phyloP scores from a whole-genome alignment of 2,329 filamentous ascomycete species.

The Fusarium neocosmosporiellum region DNA sequence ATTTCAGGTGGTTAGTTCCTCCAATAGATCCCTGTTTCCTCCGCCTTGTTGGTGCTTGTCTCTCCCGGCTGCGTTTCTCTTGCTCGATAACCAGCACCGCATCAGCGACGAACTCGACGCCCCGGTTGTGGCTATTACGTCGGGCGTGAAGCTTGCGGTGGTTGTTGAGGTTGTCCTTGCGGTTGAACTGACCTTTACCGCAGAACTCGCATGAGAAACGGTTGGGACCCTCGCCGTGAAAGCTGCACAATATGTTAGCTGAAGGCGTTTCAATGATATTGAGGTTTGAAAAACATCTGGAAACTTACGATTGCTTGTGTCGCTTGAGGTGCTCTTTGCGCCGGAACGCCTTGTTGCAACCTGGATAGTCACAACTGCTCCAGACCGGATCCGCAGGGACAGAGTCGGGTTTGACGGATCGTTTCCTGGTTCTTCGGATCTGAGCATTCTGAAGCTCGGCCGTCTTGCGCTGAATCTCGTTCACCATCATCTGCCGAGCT shows the following conservation, averaged over 20 bases:
- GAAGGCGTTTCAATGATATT: background rate
- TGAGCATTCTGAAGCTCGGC: background rate
- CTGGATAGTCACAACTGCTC: conserved; percentile 57
- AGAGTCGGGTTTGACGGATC: conserved; percentile 19
- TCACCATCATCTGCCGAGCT: background rate
- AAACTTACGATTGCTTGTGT: conserved; percentile 61
- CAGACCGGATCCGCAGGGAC: conserved; percentile 47
- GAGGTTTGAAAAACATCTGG: background rate
- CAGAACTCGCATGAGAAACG: conserved; percentile 54
- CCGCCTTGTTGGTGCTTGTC: background rate
- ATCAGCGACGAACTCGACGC: background rate
- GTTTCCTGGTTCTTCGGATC: background rate
- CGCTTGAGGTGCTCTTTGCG: conserved; percentile 66
- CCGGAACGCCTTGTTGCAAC: conserved; percentile 60
- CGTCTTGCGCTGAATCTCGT: background rate
- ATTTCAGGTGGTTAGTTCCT: background rate
- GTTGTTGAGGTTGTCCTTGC: conserved; percentile 53
- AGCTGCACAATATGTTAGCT: background rate
- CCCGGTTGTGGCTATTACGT: conserved; percentile 42
- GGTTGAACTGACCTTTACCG: conserved; percentile 53
- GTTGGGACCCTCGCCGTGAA: background rate
- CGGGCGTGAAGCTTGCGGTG: conserved; percentile 53
- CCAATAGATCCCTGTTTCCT: background rate
- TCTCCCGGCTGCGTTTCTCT: background rate
- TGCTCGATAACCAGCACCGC: background rate